phyloP scores from a whole-genome alignment of 768 basidiomycete genomes.

The Leccinum incarnatum region DNA sequence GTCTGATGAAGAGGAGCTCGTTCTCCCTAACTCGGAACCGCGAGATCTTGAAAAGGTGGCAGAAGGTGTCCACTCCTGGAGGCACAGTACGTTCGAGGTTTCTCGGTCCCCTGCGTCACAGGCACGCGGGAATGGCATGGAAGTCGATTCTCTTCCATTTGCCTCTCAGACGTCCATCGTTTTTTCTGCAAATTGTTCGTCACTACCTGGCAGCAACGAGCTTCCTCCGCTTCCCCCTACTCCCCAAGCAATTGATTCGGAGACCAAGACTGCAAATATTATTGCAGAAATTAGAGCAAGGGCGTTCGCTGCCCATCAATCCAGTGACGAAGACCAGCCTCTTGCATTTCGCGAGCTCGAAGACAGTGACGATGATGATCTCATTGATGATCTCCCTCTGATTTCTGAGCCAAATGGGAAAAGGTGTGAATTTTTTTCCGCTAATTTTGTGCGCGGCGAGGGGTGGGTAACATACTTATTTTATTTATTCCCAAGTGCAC shows the following conservation, averaged over 20 bases:
- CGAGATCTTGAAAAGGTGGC: slow-evolving; percentile 32
- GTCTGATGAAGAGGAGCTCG: slow-evolving; percentile 62
- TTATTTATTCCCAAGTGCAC: slow-evolving; percentile 23
- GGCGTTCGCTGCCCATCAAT: slow-evolving; percentile 45
- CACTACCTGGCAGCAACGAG: slow-evolving; percentile 23
- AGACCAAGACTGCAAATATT: slow-evolving; percentile 51
- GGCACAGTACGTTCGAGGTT: slow-evolving; percentile 28
- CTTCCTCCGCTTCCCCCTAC: slow-evolving; percentile 27
- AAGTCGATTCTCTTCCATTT: slow-evolving; percentile 14
- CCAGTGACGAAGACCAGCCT: slow-evolving; percentile 43
- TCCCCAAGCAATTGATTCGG: slow-evolving; percentile 31
- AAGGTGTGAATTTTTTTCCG: slow-evolving; percentile 11
- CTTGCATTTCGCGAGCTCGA: slow-evolving; percentile 44
- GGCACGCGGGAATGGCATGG: slow-evolving; percentile 14
- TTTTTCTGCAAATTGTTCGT: slow-evolving; percentile 17
- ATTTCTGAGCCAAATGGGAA: neutral
- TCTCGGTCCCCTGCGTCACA: slow-evolving; percentile 4
- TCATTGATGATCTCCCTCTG: slow-evolving; percentile 20
- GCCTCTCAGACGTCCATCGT: slow-evolving; percentile 13
- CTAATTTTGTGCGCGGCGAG: neutral
- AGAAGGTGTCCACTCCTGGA: slow-evolving; percentile 45
- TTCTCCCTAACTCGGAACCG: slow-evolving; percentile 25
- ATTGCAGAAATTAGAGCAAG: slow-evolving; percentile 66
- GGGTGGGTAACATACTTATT: slow-evolving; percentile 10
- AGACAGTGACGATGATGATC: slow-evolving; percentile 52